Conservation (phyloP, 495 filamentous ascomycete species). For the Poronia punctata region DNA sequence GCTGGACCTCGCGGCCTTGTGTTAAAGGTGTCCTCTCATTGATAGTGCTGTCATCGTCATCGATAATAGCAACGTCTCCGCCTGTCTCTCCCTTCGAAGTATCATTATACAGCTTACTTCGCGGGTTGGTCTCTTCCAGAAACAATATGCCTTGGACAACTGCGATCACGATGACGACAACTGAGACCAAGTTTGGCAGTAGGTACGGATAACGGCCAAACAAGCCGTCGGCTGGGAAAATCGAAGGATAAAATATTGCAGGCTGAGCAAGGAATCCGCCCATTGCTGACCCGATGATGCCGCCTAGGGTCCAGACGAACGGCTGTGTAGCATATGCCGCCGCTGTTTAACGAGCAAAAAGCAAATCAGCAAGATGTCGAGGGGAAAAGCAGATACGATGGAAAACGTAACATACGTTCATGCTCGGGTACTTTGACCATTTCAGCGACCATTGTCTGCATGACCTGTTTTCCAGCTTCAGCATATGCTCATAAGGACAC, state of each 20-base stretch:
- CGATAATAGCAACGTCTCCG: constrained; percentile 10
- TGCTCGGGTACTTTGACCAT: constrained; percentile 78
- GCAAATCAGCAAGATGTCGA: constrained; percentile 6
- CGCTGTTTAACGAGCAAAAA: constrained; percentile 33
- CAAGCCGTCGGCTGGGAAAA: constrained; percentile 61
- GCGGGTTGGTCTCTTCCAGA: constrained; percentile 78
- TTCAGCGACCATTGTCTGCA: constrained; percentile 86
- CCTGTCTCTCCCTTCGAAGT: neutral
- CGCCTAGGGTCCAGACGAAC: constrained; percentile 84
- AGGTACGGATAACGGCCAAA: constrained; percentile 76
- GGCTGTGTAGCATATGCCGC: constrained; percentile 85
- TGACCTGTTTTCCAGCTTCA: constrained; percentile 35
- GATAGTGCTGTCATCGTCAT: constrained; percentile 4
- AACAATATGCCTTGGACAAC: constrained; percentile 72
- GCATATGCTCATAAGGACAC: neutral
- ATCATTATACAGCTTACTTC: neutral
- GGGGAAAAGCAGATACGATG: neutral
- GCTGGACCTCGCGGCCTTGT: constrained; percentile 1
- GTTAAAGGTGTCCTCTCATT: constrained; percentile 22
- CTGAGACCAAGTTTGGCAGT: constrained; percentile 78
- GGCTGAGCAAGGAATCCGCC: constrained; percentile 78
- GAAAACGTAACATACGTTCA: constrained; percentile 48
- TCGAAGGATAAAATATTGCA: constrained; percentile 60
- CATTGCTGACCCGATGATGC: constrained; percentile 70
- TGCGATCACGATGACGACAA: constrained; percentile 59